Conservation (phyloP, 805 yeast species). For the Lipomyces lipofer region DNA sequence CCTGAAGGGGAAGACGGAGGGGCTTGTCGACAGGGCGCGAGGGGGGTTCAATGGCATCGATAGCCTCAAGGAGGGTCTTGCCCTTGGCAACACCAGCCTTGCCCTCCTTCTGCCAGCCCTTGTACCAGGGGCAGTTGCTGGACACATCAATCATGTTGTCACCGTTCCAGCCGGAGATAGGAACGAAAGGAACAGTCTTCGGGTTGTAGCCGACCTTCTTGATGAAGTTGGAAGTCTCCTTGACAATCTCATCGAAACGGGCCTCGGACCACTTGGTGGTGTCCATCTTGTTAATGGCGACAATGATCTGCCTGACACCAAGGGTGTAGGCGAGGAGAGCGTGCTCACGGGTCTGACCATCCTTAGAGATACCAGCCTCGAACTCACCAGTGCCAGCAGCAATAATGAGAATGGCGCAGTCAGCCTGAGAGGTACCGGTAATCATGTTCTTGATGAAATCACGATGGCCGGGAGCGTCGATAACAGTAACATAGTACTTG, state of each 20-base stretch:
- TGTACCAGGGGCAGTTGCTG: conserved; percentile 82
- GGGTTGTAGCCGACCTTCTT: conserved; percentile 85
- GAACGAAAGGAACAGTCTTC: conserved; percentile 81
- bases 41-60: conserved; percentile 80
- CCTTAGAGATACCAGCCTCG: conserved; percentile 94
- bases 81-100: conserved; percentile 70
- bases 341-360: conserved; percentile 95
- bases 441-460: conserved; percentile 96
- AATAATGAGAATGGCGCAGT: conserved; percentile 85
- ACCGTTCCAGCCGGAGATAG: conserved; percentile 91
- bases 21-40: conserved; percentile 81
- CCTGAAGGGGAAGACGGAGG: conserved; percentile 86
- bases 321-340: conserved; percentile 86
- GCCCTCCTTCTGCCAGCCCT: conserved; percentile 83
- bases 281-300: conserved; percentile 95
- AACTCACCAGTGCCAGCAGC: conserved; percentile 94
- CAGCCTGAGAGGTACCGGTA: conserved; percentile 94
- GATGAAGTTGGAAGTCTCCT: conserved; percentile 77
- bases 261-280: conserved; percentile 83
- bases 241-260: conserved; percentile 75
- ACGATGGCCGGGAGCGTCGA: conserved; percentile 96
- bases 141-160: conserved; percentile 88
- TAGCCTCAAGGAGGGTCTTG: conserved; percentile 81
- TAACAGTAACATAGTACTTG: conserved; percentile 84
- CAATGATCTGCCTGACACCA: conserved; percentile 84